Base-by-base conservation (phyloP, 345 rosid genomes). In the Salix brachista region DNA sequence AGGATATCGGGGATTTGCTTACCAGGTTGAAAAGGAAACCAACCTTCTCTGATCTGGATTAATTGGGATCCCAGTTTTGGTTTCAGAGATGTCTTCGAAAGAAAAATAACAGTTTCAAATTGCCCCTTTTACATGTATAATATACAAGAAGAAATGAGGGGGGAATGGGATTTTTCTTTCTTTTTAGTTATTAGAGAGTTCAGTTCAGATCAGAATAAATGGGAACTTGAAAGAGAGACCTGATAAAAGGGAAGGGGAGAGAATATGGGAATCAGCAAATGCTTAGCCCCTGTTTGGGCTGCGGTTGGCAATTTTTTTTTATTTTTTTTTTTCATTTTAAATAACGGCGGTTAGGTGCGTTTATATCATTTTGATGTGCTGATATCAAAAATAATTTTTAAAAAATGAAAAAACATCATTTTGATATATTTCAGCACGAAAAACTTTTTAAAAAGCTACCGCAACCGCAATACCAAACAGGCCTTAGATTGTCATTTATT, bases 21-120 rank as follows among this genome's bases (percentile, higher is more conserved):
- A 80, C 75, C 75, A 25, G 72, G 56, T 44, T 34, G 39, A 21
- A 71, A 78, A 34, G 61, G 28, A 44, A 62, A 36, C 18, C 65
- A 0, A 65, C 50, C 34, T 71, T 77, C 17, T 25, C n/a, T 44
- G 62, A 77, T 44, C 74, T 30, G 61, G 34, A 6, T 77, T 56
- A 60, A 32, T 37, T n/a, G 67, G 32, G 56, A 73, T 61, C 39
- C 18, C 42, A 19, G 2, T 64, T 64, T 23, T 36, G 46, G 67
- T 39, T 4, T 54, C 25, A 21, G 1, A 54, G 60, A 54, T 19
- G 60, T 11, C 64, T 74, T 41, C 1, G 12, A 10, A 1, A 5
- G 12, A 67, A 30, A 18, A 61, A 19, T 14, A n/a, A 0, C n/a
- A 17, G 26, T 66, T 67, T 34, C 10, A 75, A 6, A 37, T 9